phyloP scores from a whole-genome alignment of 23 red algal species.

The Gracilaria caudata region DNA sequence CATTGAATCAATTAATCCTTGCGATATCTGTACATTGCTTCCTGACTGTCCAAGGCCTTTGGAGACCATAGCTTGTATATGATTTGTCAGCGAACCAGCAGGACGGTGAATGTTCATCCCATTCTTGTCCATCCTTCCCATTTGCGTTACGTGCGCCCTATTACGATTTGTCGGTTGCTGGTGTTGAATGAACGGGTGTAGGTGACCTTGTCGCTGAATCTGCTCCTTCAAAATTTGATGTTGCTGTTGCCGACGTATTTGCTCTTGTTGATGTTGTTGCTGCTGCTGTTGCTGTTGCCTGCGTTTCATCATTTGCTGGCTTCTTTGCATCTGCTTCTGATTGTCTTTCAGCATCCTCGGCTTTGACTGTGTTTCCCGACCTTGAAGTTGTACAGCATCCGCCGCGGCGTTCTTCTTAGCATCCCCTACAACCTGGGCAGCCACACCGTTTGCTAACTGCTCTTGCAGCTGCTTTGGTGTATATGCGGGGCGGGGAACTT shows the following conservation, averaged over 20 bases:
- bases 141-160: background rate
- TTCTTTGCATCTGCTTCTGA: slow-evolving; percentile 33
- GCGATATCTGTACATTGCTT: slow-evolving; percentile 13
- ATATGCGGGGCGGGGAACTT: slow-evolving; percentile 11
- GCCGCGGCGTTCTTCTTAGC: background rate
- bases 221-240: slow-evolving; percentile 44
- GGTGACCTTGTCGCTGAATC: slow-evolving; percentile 24
- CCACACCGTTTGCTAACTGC: slow-evolving; percentile 15
- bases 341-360: background rate
- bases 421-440: background rate
- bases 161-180: slow-evolving; percentile 26
- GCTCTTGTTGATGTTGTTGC: slow-evolving; percentile 40
- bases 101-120: slow-evolving; percentile 31
- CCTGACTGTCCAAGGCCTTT: background rate
- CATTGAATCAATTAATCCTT: slow-evolving; percentile 12
- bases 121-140: slow-evolving; percentile 31
- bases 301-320: slow-evolving; percentile 35
- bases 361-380: slow-evolving; percentile 13
- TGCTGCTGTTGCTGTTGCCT: slow-evolving; percentile 48
- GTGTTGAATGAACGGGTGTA: slow-evolving; percentile 24
- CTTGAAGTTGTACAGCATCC: slow-evolving; percentile 5
- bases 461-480: slow-evolving; percentile 16
- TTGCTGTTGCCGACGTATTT: slow-evolving; percentile 41
- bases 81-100: background rate
- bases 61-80: slow-evolving; percentile 9